Conservation (phyloP, 352 stramenopile species). For the Phytophthora hibernalis region DNA sequence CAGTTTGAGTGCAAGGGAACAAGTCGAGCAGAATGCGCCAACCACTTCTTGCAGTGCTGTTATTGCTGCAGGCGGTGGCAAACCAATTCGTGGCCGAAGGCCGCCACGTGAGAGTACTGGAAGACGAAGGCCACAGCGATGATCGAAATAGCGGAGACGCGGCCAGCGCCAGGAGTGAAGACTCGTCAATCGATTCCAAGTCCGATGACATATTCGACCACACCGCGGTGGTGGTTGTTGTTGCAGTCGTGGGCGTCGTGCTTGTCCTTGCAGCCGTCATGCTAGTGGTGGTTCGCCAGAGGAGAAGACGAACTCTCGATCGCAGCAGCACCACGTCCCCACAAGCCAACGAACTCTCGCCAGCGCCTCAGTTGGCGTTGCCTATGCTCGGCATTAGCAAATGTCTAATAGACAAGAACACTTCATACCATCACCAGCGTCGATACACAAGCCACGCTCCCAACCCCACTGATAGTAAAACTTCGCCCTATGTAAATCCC, state of each 20-base stretch:
- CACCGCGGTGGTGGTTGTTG: constrained; percentile 27
- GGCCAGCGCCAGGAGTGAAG: constrained; percentile 2
- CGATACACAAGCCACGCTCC: too few relatives aligned
- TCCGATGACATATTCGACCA: constrained; percentile 18
- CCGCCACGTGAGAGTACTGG: constrained; percentile 10
- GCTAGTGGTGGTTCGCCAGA: constrained; percentile 21
- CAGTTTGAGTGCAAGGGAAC: constrained; percentile 9
- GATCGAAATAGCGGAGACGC: constrained; percentile 1
- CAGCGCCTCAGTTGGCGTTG: constrained; percentile 18
- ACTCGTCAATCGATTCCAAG: constrained; percentile 2
- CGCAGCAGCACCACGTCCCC: constrained; percentile 25
- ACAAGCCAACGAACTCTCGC: constrained; percentile 16
- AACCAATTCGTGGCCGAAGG: constrained; percentile 8
- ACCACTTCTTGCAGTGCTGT: background rate
- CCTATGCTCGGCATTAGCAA: constrained; percentile 30
- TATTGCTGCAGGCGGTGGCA: constrained; percentile 7
- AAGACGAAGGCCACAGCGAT: constrained; percentile 2
- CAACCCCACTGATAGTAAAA: too few relatives aligned
- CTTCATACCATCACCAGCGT: background rate
- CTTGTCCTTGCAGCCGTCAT: constrained; percentile 21
- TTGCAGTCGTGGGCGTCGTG: constrained; percentile 18
- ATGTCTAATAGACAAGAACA: constrained; percentile 12
- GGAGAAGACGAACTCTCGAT: constrained; percentile 26
- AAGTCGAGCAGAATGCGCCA: constrained; percentile 17
- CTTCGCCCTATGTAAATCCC: too few relatives aligned